phyloP scores from a whole-genome alignment of 2,329 filamentous ascomycete species.

The Pleochaeta shiraiana region DNA sequence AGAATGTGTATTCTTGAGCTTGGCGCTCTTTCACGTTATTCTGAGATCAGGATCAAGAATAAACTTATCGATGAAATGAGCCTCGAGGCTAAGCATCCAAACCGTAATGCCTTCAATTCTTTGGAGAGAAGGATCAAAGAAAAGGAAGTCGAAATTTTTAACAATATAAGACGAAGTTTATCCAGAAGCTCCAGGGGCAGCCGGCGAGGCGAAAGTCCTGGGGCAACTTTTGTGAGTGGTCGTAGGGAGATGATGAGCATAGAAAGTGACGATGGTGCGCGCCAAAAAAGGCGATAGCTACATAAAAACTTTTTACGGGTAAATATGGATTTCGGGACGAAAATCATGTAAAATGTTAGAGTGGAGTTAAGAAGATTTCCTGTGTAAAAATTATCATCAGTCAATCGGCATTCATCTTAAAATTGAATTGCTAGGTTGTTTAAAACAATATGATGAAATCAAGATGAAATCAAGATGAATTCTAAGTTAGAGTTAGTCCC shows the following conservation, averaged over 20 bases:
- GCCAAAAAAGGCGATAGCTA: too few species aligned
- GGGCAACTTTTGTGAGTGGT: background rate
- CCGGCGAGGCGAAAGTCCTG: background rate
- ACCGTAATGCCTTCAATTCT: constrained; percentile 13
- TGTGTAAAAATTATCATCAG: too few species aligned
- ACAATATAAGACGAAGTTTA: constrained; percentile 10
- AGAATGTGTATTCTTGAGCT: constrained; percentile 52
- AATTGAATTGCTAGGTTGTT: too few species aligned
- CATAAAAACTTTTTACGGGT: too few species aligned
- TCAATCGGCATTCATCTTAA: too few species aligned
- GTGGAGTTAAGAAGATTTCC: too few species aligned
- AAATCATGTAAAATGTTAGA: too few species aligned
- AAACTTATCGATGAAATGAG: constrained; percentile 27
- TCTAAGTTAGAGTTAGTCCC: too few species aligned
- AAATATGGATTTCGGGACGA: too few species aligned
- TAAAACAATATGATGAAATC: too few species aligned
- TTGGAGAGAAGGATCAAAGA: constrained; percentile 11
- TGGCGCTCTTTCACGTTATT: constrained; percentile 46
- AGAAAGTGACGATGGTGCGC: too few species aligned
- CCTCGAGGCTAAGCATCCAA: constrained; percentile 17
- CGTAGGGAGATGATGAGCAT: background rate
- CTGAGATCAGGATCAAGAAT: constrained; percentile 43
- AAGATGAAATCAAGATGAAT: too few species aligned
- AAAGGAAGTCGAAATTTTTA: constrained; percentile 10
- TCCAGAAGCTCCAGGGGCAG: constrained; percentile 10